Evolutionary conservation across 257 asterid species (phyloP).

Genomic region (Schizonepeta tenuifolia): DNA sequence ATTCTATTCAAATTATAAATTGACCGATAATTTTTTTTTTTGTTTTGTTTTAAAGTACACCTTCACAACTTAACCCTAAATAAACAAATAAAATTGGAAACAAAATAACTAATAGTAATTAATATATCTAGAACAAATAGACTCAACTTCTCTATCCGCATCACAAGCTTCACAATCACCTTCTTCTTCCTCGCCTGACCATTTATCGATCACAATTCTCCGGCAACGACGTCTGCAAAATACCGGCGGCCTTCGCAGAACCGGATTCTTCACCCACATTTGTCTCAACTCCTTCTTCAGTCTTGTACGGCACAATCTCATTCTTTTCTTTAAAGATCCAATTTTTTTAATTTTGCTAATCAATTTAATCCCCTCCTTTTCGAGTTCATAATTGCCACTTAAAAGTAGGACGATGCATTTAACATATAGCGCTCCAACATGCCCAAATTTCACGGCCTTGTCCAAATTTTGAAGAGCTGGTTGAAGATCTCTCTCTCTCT

Average conservation of each 20-base stretch:
- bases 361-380: constrained; percentile 12
- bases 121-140: neutral
- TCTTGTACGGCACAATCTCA: constrained; percentile 17
- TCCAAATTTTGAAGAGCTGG: constrained; percentile 15
- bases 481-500: neutral
- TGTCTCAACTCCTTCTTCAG: constrained; percentile 10
- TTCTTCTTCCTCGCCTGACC: neutral
- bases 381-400: neutral
- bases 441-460: constrained; percentile 34
- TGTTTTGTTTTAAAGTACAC: too few species aligned
- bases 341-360: constrained; percentile 10
- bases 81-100: too few species aligned
- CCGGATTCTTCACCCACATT: constrained; percentile 34
- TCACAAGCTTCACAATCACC: constrained; percentile 24
- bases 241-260: neutral
- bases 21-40: too few species aligned
- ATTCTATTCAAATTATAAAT: too few species aligned
- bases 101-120: too few species aligned
- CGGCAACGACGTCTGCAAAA: constrained; percentile 9
- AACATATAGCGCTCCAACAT: constrained; percentile 33
- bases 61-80: too few species aligned
- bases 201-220: neutral
- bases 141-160: constrained; percentile 20
- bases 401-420: constrained; percentile 25
- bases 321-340: neutral